Base-by-base conservation (phyloP, 495 filamentous ascomycete genomes). In the Xylaria curta region DNA sequence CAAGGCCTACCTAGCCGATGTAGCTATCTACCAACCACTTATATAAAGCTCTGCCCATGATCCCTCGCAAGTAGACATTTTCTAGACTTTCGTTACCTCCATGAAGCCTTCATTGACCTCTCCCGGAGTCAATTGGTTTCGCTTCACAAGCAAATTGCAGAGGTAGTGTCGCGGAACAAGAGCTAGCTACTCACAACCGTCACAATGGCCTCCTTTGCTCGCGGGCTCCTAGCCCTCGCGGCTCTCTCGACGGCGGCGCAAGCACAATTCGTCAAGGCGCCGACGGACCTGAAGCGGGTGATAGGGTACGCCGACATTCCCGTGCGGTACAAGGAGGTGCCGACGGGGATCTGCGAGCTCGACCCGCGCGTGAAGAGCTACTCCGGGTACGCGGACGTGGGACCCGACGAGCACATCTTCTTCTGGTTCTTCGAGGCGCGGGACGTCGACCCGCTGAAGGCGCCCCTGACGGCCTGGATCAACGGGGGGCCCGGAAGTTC, bases 401-500 rank as follows among this genome's bases (percentile, higher is more conserved):
- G 73, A 1, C 86, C 87, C 63, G 76, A 89, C 74, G 78, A 90
- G 75, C 89, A 92, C 74, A 88, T 90, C 56, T 91, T 91, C 80
- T 91, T 85, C 79, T 90, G 88, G 87, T 90, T 90, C 74, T 91
- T 91, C 72, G 88, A 91, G 75, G 80, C 88, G 5, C 81, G 89
- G 68, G 85, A 87, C 69, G 60, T 71, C 10, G 82, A 90, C 70
- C 88, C 89, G 0, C 70, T 76, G 28, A 80, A 78, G 62, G 88
- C 88, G n/a, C 87, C 87, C 0, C 73, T 90, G 47, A 90, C 89
- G 0, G 84, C 91, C 19, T 91, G 89, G 89, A 85, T 89, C 77
- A 91, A 85, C 75, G 89, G 89, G 21, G 87, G 87, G 7, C 89
- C 89, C 0, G 89, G 89, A 9, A 86, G 83, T 46, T 87, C 85